Evolutionary conservation across 2,329 filamentous ascomycete genomes (phyloP).

Genomic region (Tympanopsis confertula): DNA sequence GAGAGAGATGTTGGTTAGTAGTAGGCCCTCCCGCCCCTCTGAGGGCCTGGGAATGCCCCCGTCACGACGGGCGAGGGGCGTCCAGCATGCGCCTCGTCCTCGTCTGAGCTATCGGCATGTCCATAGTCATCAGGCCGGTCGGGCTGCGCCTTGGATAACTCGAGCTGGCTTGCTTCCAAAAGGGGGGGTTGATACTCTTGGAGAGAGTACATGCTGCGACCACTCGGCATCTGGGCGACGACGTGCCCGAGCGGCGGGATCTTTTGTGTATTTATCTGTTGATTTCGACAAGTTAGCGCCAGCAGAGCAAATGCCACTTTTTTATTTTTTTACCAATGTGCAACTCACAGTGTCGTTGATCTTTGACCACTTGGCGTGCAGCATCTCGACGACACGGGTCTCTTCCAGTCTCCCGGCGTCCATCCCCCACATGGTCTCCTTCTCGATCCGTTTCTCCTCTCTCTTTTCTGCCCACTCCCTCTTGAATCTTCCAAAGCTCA

Average conservation of each 20-base stretch:
- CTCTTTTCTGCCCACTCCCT: slow-evolving; percentile 66
- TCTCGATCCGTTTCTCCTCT: slow-evolving; percentile 71
- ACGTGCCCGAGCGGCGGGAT: slow-evolving; percentile 64
- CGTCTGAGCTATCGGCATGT: slow-evolving; percentile 26
- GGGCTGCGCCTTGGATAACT: slow-evolving; percentile 43
- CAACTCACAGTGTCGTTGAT: slow-evolving; percentile 75
- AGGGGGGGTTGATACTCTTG: slow-evolving; percentile 55
- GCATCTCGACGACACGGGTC: slow-evolving; percentile 70
- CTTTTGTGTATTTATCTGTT: slow-evolving; percentile 65
- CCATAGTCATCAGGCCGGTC: slow-evolving; percentile 30
- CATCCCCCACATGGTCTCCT: slow-evolving; percentile 60
- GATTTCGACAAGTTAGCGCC: neutral
- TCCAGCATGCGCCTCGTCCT: slow-evolving; percentile 29
- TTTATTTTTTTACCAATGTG: neutral
- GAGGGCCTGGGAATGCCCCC: no score
- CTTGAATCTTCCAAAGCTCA: slow-evolving; percentile 52
- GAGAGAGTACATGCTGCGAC: slow-evolving; percentile 70
- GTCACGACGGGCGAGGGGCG: no score
- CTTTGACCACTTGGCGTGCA: slow-evolving; percentile 81
- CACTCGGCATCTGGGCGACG: slow-evolving; percentile 71
- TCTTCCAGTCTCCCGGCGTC: slow-evolving; percentile 83
- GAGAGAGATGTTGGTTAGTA: no score
- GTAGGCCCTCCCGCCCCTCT: no score
- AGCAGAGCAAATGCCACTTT: slow-evolving; percentile 1
- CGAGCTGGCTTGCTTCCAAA: slow-evolving; percentile 54